phyloP scores from a whole-genome alignment of 2,329 filamentous ascomycete genomes.

The Aureobasidium leucospermi region DNA sequence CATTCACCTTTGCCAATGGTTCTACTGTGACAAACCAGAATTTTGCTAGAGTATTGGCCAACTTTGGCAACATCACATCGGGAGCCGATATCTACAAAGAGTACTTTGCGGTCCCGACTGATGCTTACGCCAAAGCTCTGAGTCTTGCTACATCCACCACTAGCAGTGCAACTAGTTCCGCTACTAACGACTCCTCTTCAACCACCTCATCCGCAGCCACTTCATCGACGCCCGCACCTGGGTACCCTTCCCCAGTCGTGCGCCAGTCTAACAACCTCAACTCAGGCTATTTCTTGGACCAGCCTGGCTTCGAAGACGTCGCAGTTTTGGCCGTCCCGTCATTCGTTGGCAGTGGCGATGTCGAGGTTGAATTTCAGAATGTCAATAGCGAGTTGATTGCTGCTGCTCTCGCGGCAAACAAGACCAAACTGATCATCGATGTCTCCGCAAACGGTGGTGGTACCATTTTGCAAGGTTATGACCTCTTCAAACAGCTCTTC shows the following conservation, averaged over 20 bases:
- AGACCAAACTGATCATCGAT: constrained; percentile 55
- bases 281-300: constrained; percentile 40
- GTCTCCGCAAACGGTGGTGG: constrained; percentile 53
- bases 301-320: constrained; percentile 37
- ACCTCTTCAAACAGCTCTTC: constrained; percentile 54
- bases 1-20: constrained; percentile 40
- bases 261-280: constrained; percentile 36
- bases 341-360: constrained; percentile 29
- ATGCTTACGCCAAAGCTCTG: constrained; percentile 20
- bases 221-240: constrained; percentile 28
- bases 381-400: constrained; percentile 36
- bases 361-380: constrained; percentile 33
- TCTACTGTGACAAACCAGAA: constrained; percentile 34
- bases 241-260: constrained; percentile 37
- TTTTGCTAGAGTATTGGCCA: constrained; percentile 35
- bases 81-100: constrained; percentile 36
- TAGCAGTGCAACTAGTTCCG: not conserved
- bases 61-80: constrained; percentile 35
- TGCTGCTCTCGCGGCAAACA: constrained; percentile 41
- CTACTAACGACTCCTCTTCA: constrained; percentile 16
- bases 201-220: constrained; percentile 8
- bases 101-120: constrained; percentile 22
- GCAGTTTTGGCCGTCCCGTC: constrained; percentile 39
- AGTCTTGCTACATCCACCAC: constrained; percentile 17
- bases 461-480: constrained; percentile 52